Base-by-base conservation (phyloP, 345 rosid species). In the Hibiscus tridactylites region DNA sequence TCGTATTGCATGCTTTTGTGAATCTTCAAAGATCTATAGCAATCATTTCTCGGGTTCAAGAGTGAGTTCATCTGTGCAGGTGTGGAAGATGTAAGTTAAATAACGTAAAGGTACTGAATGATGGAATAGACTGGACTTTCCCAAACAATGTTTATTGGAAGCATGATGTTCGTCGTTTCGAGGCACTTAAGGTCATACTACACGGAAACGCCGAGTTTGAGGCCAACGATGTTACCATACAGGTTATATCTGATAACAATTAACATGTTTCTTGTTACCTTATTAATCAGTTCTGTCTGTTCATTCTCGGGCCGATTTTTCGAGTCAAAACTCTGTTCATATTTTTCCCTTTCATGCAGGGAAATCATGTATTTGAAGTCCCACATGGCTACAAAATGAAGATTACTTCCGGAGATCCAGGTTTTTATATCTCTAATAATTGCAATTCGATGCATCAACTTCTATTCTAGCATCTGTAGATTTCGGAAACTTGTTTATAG, bases 161-260 rank as follows among this genome's bases (percentile, higher is more conserved):
- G 83, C 93, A 88, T 79, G 85, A 86, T 70, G 88, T 94, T 64
- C 77, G 74, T 63, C 82, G 93, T 76, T 74, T 83, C 58, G 96
- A 87, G 78, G 82, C 87, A 54, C 75, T 87, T 73, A 91, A 86
- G 78, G 76, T 94, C 75, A 83, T 85, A 59, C 80, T 94, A 62
- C 91, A 90, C 57, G 98, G 98, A 71, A 91, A 90, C 82, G 91
- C 97, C 42, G 98, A 94, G 81, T 87, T 94, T 71, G 96, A 91
- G 87, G 98, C 97, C 57, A 78, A 59, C 66, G 75, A 88, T 57
- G 96, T 90, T 63, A 83, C 83, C 69, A 35, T 94, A 77, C 77
- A 91, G 96, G 96, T 93, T 75, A 77, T 68, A 71, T 66, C 4
- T 9, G 19, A 31, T 17, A 65, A 37, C 44, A 29, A 9, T 39